phyloP scores from a whole-genome alignment of 768 basidiomycete genomes.

The Panus rudis region DNA sequence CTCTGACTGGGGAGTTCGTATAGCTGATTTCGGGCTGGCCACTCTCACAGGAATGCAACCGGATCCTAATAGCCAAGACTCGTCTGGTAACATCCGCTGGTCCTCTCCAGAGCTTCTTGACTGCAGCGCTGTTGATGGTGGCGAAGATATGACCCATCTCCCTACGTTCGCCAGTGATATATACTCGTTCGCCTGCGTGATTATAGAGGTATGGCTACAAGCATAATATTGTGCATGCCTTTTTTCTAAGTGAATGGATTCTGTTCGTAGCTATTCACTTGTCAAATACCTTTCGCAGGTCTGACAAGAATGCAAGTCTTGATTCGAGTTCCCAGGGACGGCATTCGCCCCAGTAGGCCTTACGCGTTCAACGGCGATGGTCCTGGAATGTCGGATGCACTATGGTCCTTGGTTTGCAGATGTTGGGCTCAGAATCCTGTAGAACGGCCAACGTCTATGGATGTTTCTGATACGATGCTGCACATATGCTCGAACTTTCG shows the following conservation, averaged over 20 bases:
- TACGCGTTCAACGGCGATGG: no score
- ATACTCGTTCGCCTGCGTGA: neutral
- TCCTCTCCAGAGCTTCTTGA: neutral
- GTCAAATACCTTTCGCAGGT: no score
- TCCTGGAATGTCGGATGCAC: neutral
- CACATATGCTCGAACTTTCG: no score
- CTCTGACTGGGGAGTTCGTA: neutral
- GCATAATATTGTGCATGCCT: no score
- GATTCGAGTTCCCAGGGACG: no score
- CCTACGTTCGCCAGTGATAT: neutral
- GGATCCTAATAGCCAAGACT: neutral
- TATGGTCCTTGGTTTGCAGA: neutral
- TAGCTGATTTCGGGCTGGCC: conserved; percentile 5
- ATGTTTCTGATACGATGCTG: no score
- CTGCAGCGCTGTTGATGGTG: no score
- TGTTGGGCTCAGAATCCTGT: neutral
- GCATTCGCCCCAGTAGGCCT: no score
- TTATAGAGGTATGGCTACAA: neutral
- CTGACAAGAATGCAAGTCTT: no score
- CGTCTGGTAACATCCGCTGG: neutral
- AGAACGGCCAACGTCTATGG: neutral
- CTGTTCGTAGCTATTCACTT: no score
- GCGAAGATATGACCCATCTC: no score
- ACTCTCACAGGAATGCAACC: neutral
- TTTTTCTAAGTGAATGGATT: no score